These are phyloP conservation scores for Aspergillus wentii DNA, from an alignment of 495 filamentous ascomycete species.

Conservation along the genomic window DNA sequence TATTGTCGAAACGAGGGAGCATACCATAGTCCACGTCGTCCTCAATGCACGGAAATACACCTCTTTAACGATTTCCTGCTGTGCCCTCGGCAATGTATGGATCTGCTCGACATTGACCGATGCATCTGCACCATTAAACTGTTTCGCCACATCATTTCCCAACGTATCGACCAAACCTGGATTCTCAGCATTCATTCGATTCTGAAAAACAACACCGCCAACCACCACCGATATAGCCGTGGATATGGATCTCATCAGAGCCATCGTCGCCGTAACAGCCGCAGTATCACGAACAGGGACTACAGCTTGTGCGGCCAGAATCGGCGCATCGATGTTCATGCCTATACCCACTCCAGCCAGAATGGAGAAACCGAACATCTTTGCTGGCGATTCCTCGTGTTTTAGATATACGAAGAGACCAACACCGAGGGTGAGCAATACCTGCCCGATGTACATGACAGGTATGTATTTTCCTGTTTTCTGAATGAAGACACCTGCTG, in stretches of 20 bases:
- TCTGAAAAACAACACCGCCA: conserved; percentile 74
- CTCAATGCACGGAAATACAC: too few species aligned
- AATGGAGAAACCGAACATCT: conserved; percentile 48
- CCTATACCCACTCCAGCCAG: conserved; percentile 9
- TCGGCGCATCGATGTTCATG: conserved; percentile 16
- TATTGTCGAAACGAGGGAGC: too few species aligned
- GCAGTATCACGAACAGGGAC: conserved; percentile 3
- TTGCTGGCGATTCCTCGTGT: conserved; percentile 32
- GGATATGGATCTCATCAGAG: conserved; percentile 68
- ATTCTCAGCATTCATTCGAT: conserved; percentile 59
- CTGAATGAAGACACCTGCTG: conserved; percentile 44
- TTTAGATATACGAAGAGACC: conserved; percentile 66
- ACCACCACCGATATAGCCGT: conserved; percentile 70
- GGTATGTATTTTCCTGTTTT: conserved; percentile 43
- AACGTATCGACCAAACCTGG: too few species aligned
- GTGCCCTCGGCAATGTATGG: too few species aligned
- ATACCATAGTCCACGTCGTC: too few species aligned
- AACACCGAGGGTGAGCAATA: conserved; percentile 53
- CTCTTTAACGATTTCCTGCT: too few species aligned
- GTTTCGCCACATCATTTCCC: too few species aligned
- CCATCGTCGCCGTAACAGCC: conserved; percentile 59
- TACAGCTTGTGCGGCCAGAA: conserved; percentile 15
- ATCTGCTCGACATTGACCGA: too few species aligned
- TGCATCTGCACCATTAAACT: too few species aligned
- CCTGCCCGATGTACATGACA: conserved; percentile 52